These are phyloP conservation scores for Phytophthora sojae DNA, from an alignment of 352 stramenopile genomes.

Conservation along the genomic window DNA sequence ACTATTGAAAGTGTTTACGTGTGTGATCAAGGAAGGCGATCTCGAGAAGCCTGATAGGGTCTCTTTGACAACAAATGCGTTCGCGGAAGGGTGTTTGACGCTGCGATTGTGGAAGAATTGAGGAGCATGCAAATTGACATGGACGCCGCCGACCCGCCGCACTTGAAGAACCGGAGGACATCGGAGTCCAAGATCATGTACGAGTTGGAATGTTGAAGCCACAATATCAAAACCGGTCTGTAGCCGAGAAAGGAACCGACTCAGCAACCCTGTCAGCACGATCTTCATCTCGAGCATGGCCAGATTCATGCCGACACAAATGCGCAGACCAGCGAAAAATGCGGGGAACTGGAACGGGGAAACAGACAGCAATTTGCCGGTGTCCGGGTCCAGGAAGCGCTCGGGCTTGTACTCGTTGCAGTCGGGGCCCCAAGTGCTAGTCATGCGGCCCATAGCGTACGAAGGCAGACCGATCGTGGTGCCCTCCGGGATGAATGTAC, in stretches of 20 bases:
- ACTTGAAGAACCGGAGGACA: too few relatives aligned
- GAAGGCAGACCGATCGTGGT: conserved; percentile 39
- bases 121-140: too few relatives aligned
- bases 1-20: too few relatives aligned
- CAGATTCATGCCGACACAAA: conserved; percentile 70
- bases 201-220: too few relatives aligned
- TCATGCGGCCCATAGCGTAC: conserved; percentile 52
- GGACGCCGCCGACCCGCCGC: too few relatives aligned
- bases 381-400: conserved; percentile 48
- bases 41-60: too few relatives aligned
- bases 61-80: too few relatives aligned
- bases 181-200: too few relatives aligned
- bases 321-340: conserved; percentile 63
- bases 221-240: too few relatives aligned
- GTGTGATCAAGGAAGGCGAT: too few relatives aligned
- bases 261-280: conserved; percentile 48
- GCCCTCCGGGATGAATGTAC: conserved; percentile 48
- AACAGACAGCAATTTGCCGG: conserved; percentile 28
- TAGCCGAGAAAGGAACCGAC: conserved; percentile 49
- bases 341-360: conserved; percentile 61
- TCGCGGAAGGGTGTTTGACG: too few relatives aligned
- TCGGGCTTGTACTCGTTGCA: conserved; percentile 53
- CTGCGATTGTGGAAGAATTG: too few relatives aligned
- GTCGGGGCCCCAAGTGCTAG: conserved; percentile 48
- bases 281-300: conserved; percentile 77